phyloP scores from a whole-genome alignment of 1,139 yeast genomes.

The Sugiyamaella xylanicola region DNA sequence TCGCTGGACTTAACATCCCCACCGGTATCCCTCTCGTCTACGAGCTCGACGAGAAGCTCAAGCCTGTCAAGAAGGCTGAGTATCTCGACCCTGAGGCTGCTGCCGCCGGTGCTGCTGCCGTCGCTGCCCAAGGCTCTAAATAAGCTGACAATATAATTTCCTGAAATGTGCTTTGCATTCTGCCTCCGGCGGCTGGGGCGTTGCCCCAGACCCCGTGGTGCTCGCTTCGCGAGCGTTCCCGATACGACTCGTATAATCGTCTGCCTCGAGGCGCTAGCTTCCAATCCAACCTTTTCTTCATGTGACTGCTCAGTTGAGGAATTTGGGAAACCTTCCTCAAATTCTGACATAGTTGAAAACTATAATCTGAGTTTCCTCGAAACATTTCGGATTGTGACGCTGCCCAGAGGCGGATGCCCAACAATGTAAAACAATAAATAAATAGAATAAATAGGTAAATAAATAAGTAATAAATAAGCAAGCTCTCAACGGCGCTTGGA shows the following conservation, averaged over 20 bases:
- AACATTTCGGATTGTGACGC: too few species aligned
- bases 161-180: too few species aligned
- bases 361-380: too few species aligned
- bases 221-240: not conserved
- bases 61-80: conserved; percentile 91
- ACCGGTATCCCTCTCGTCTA: conserved; percentile 98
- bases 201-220: not conserved
- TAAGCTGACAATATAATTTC: too few species aligned
- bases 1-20: conserved; percentile 94
- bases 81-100: conserved; percentile 99
- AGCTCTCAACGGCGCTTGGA: conserved; percentile 16
- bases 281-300: too few species aligned
- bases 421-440: too few species aligned
- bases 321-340: too few species aligned
- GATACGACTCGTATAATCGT: not conserved
- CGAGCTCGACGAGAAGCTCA: conserved; percentile 85
- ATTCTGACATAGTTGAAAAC: too few species aligned
- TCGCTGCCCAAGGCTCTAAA: conserved; percentile 86
- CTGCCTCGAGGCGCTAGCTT: not conserved
- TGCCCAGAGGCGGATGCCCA: too few species aligned
- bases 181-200: not conserved
- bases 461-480: conserved; percentile 11
- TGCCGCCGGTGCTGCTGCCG: conserved; percentile 99
- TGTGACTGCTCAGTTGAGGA: too few species aligned
- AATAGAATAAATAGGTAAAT: too few species aligned